phyloP scores from a whole-genome alignment of 164 flowering plant species.

The Magnolia kwangsiensis region DNA sequence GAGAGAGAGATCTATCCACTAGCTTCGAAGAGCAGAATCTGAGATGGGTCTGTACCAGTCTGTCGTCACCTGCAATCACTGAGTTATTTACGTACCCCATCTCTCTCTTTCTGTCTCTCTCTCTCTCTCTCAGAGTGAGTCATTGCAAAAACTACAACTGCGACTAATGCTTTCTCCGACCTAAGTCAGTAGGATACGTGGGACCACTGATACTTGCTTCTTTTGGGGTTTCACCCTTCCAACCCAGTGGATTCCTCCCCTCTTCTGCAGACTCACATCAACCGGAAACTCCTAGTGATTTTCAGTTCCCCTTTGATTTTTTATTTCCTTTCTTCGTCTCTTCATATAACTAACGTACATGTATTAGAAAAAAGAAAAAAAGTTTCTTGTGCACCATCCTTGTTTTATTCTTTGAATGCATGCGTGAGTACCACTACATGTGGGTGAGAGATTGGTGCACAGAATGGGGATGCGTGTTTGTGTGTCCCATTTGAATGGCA shows the following conservation, averaged over 20 bases:
- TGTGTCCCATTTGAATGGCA: too few relatives aligned
- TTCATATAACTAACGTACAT: not conserved
- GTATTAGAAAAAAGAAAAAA: not conserved
- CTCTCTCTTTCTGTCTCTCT: not conserved
- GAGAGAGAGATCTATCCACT: not conserved
- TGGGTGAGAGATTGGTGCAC: too few relatives aligned
- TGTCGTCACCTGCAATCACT: not conserved
- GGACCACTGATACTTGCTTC: not conserved
- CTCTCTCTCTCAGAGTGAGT: not conserved
- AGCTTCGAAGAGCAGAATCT: not conserved
- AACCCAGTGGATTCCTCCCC: not conserved
- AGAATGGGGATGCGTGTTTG: too few relatives aligned
- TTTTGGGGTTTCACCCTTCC: not conserved
- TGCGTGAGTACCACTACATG: too few relatives aligned
- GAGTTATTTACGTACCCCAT: not conserved
- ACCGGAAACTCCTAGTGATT: not conserved
- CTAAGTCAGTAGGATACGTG: not conserved
- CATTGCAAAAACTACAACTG: not conserved
- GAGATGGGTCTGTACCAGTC: constrained; percentile 1
- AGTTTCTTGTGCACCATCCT: too few relatives aligned
- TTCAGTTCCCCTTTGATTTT: not conserved
- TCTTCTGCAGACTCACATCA: not conserved
- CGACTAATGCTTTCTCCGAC: not conserved
- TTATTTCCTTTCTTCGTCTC: not conserved
- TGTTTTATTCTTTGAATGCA: too few relatives aligned